These are phyloP conservation scores for Turnera subulata DNA, from an alignment of 345 rosid species.

Conservation along the genomic window DNA sequence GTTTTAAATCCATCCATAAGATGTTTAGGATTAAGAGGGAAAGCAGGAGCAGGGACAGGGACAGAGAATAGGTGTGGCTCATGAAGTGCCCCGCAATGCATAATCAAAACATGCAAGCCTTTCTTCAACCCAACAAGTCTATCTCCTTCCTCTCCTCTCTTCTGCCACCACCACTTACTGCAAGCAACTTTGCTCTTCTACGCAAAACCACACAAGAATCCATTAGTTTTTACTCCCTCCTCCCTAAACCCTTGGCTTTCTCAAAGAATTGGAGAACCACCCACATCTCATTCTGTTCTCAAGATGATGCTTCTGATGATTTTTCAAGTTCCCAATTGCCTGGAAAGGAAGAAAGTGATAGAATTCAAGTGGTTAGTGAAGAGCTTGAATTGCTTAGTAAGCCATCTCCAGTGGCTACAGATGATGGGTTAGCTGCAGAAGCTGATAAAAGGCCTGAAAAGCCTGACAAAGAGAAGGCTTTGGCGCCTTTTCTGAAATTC, in stretches of 20 bases:
- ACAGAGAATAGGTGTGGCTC: no score
- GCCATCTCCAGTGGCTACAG: constrained; percentile 44
- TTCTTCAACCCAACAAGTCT: constrained; percentile 47
- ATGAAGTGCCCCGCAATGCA: no score
- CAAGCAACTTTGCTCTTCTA: neutral
- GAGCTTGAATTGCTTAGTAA: constrained; percentile 65
- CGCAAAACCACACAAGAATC: no score
- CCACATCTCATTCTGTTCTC: constrained; percentile 35
- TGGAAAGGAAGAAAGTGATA: constrained; percentile 23
- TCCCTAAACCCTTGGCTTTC: constrained; percentile 6
- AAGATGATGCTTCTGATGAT: constrained; percentile 31
- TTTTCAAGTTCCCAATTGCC: constrained; percentile 32
- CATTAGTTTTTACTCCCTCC: constrained; percentile 19
- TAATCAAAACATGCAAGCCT: constrained; percentile 40
- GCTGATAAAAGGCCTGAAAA: constrained; percentile 25
- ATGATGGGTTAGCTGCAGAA: constrained; percentile 26
- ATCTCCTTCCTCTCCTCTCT: constrained; percentile 27
- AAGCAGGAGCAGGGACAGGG: no score
- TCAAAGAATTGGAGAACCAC: constrained; percentile 22
- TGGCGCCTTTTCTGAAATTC: constrained; percentile 80
- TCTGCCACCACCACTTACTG: neutral
- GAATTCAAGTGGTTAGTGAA: constrained; percentile 26
- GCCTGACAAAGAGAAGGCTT: constrained; percentile 50
- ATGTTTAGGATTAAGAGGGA: no score
- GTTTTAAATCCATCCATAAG: no score